Conservation (phyloP, 2,329 filamentous ascomycete species). For the Pestalotiopsis sp. region DNA sequence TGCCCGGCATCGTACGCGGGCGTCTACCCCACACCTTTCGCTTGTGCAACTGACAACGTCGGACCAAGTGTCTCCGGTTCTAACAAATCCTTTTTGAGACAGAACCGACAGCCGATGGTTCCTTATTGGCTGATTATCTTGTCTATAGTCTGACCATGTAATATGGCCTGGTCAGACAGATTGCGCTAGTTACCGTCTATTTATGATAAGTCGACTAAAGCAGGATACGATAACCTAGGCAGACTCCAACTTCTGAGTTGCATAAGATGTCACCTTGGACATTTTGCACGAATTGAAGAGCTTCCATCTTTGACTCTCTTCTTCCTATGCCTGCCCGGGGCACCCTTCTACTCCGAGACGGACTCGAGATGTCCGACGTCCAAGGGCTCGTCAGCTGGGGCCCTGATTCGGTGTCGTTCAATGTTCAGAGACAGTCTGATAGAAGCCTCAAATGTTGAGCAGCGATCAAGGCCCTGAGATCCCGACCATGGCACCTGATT, state of each 20-base stretch:
- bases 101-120: background rate
- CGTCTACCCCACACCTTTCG: background rate
- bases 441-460: background rate
- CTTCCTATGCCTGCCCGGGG: background rate
- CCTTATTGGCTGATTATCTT: background rate
- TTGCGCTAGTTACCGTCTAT: background rate
- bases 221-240: background rate
- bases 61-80: background rate
- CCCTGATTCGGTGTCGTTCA: background rate
- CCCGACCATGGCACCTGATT: background rate
- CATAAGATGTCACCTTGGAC: background rate
- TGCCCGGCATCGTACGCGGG: background rate
- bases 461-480: background rate
- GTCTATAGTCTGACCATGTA: background rate
- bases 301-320: background rate
- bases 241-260: background rate
- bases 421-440: background rate
- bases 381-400: background rate
- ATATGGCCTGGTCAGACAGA: background rate
- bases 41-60: background rate
- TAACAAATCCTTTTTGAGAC: background rate
- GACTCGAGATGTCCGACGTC: background rate
- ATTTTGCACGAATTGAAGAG: slow-evolving; percentile 1
- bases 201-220: background rate
- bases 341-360: background rate